Base-by-base conservation (phyloP, 228 moss, liverwort and hornwort genomes). In the Sphagnum fallax region DNA sequence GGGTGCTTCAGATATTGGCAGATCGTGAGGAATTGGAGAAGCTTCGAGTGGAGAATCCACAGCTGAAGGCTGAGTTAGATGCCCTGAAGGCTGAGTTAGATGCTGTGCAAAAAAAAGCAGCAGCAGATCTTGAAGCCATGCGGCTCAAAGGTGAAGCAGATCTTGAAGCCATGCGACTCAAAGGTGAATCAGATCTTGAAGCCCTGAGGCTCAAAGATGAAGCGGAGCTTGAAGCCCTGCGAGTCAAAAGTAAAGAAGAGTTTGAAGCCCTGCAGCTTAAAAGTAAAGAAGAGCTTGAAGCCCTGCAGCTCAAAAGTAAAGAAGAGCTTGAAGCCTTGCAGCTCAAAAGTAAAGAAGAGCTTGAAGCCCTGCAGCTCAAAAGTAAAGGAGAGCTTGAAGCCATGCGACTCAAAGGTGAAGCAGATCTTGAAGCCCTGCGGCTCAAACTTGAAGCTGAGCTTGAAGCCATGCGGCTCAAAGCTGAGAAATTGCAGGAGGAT, bases 1-100 rank as follows among this genome's bases (percentile, higher is more conserved):
- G 32, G 32, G 32, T 32, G 32, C 32, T 32, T 18, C 53, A 86
- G 86, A 74, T 76, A 71, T 69, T 86, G 61, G 82, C 77, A 18
- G 86, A 83, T 8, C 71, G 76, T 0, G 80, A 75, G 63, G 86
- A 86, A 69, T 70, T 82, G 50, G 78, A 70, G n/a, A 78, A 77
- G 75, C 69, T 86, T 5, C 73, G 82, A 76, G 80, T 78, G 52
- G 86, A 86, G 65, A 86, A 86, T 61, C 80, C 86, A 2, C 75
- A 67, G 64, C 76, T 86, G 50, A 86, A 80, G 63, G 75, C 80
- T 52, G 86, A 86, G 65, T 52, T 83, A 52, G 80, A 77, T 52
- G 82, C 80, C 6, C 32, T 80, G 15, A 76, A 69, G 16, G 74
- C 69, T n/a, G 83, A 83, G 49, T 57, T 76, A 8, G 67, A 73